Conservation (phyloP, 2,329 filamentous ascomycete species). For the Fusarium gaditjirri region DNA sequence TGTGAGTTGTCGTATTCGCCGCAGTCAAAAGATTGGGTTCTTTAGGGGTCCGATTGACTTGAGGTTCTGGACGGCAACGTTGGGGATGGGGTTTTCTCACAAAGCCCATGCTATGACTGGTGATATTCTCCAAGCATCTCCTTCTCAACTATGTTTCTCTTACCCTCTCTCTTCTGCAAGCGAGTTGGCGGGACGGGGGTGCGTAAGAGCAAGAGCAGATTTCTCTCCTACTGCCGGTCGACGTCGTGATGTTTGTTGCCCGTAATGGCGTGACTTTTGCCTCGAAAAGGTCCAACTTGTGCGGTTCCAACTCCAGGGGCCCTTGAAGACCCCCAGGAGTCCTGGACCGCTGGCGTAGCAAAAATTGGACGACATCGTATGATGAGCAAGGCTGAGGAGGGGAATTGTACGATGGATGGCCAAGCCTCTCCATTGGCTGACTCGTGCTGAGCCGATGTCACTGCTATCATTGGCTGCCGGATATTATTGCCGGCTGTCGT, state of each 20-base stretch:
- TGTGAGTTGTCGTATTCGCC: constrained; percentile 38
- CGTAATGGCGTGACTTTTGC: constrained; percentile 47
- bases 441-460: constrained; percentile 13
- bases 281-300: constrained; percentile 41
- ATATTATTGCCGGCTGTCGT: constrained; percentile 18
- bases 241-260: constrained; percentile 45
- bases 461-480: constrained; percentile 25
- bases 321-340: constrained; percentile 38
- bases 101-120: constrained; percentile 10
- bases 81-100: constrained; percentile 25
- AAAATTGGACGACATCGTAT: constrained; percentile 51
- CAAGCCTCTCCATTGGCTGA: constrained; percentile 42
- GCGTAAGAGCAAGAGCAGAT: constrained; percentile 26
- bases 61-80: constrained; percentile 11
- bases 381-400: constrained; percentile 52
- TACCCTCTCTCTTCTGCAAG: constrained; percentile 19
- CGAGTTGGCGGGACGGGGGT: constrained; percentile 20
- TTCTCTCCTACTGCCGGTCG: constrained; percentile 38
- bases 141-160: constrained; percentile 12
- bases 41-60: constrained; percentile 24
- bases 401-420: constrained; percentile 48
- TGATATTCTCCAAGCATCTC: constrained; percentile 22
- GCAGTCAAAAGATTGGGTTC: constrained; percentile 26
- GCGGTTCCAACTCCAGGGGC: constrained; percentile 39
- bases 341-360: constrained; percentile 44